Conservation (phyloP, 805 yeast genomes). For the Yarrowia sp. region DNA sequence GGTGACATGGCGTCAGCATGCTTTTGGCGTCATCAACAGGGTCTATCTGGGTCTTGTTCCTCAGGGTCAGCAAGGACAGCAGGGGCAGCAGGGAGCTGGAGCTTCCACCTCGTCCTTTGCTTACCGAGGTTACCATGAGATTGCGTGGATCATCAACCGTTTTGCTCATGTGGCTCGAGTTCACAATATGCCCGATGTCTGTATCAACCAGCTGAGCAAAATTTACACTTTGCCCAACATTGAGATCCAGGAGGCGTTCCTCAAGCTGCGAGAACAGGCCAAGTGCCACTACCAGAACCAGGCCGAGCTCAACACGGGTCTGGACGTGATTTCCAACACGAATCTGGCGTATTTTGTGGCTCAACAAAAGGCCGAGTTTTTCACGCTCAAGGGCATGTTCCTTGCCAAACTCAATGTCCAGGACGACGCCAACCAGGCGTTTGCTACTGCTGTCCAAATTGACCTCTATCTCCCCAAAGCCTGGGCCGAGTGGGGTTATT, state of each 20-base stretch:
- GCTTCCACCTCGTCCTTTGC: conserved; percentile 78
- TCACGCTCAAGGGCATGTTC: conserved; percentile 97
- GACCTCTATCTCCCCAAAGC: conserved; percentile 94
- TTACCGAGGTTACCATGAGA: conserved; percentile 96
- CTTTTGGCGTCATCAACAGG: conserved; percentile 91
- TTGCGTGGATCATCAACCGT: conserved; percentile 97
- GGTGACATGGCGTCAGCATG: conserved; percentile 98
- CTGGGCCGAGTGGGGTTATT: conserved; percentile 99
- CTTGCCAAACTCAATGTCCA: conserved; percentile 82
- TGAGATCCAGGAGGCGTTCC: conserved; percentile 96
- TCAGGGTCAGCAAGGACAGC: conserved; percentile 41
- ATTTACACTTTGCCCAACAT: conserved; percentile 95
- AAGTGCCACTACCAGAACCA: conserved; percentile 94
- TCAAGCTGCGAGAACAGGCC: conserved; percentile 94
- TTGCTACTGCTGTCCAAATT: conserved; percentile 95
- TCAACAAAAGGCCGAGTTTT: conserved; percentile 96
- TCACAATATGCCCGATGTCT: conserved; percentile 95
- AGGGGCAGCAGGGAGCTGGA: conserved; percentile 51
- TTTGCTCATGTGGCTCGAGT: conserved; percentile 98
- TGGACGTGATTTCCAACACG: conserved; percentile 95
- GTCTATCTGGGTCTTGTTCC: conserved; percentile 83
- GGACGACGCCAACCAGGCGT: conserved; percentile 96
- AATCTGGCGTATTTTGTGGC: conserved; percentile 94
- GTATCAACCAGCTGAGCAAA: conserved; percentile 86
- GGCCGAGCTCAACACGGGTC: conserved; percentile 85